Evolutionary conservation across 768 basidiomycete genomes (phyloP).

Genomic region (Hirschioporus abietinus): DNA sequence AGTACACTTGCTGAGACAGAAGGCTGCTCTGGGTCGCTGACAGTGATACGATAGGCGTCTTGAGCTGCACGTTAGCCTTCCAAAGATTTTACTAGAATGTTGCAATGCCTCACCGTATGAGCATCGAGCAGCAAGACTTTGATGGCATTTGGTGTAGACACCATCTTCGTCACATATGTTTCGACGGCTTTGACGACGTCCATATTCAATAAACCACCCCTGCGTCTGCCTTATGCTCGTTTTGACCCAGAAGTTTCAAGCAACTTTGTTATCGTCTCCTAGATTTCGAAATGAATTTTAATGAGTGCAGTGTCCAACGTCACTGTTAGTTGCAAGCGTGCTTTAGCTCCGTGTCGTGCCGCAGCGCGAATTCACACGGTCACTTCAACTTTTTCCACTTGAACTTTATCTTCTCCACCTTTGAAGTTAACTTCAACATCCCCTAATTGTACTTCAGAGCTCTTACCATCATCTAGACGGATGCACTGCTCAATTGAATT

Average conservation of each 20-base stretch:
- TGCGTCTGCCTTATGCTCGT: neutral
- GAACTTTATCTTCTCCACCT: too few species aligned
- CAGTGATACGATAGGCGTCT: conserved; percentile 95
- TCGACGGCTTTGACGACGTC: conserved; percentile 95
- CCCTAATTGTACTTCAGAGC: too few species aligned
- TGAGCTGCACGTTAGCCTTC: conserved; percentile 7
- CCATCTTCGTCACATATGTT: conserved; percentile 86
- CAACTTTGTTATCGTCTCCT: too few species aligned
- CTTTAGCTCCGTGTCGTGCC: too few species aligned
- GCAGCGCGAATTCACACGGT: too few species aligned
- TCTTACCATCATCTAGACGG: too few species aligned
- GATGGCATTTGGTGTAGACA: conserved; percentile 83
- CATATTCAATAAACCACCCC: conserved; percentile 40
- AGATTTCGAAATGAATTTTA: too few species aligned
- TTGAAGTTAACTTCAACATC: too few species aligned
- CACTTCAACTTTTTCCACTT: too few species aligned
- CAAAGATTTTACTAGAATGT: neutral
- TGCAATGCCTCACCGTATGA: conserved; percentile 68
- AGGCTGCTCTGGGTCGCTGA: conserved; percentile 92
- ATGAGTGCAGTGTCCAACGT: too few species aligned
- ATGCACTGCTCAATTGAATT: too few species aligned
- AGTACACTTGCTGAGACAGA: conserved; percentile 92
- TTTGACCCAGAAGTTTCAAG: neutral
- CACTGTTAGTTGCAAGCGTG: too few species aligned
- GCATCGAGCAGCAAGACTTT: conserved; percentile 93